These are phyloP conservation scores for Ceratobasidium sp. DNA, from an alignment of 1,284 basidiomycete species.

Conservation along the genomic window DNA sequence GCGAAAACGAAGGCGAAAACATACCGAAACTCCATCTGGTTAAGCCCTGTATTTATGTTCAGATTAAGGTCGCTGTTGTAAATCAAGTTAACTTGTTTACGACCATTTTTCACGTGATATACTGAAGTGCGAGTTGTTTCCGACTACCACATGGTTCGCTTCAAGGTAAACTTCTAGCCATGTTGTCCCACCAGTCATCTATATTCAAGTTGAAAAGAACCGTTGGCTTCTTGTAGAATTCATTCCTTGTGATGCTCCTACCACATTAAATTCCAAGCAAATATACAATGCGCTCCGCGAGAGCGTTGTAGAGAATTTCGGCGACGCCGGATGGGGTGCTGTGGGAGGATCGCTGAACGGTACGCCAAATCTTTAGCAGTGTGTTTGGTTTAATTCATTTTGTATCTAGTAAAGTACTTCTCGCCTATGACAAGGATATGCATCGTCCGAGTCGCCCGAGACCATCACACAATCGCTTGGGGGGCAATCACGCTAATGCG, in stretches of 20 bases:
- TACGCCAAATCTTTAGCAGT: slow-evolving; percentile 47
- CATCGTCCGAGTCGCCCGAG: slow-evolving; percentile 78
- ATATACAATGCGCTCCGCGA: slow-evolving; percentile 72
- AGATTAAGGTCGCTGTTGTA: neutral
- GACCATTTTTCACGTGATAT: neutral
- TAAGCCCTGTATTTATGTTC: neutral
- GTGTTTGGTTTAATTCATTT: neutral
- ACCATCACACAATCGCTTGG: slow-evolving; percentile 77
- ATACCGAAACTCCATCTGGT: neutral
- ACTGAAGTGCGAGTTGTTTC: neutral
- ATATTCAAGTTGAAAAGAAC: slow-evolving; percentile 57
- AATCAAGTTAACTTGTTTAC: neutral
- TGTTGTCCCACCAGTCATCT: neutral
- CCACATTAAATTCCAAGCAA: slow-evolving; percentile 60
- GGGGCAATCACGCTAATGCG: slow-evolving; percentile 71
- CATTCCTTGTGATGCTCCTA: slow-evolving; percentile 54
- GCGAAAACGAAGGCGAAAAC: slow-evolving; percentile 25
- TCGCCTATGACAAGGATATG: slow-evolving; percentile 77
- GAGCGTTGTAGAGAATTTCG: slow-evolving; percentile 74
- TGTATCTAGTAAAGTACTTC: slow-evolving; percentile 75
- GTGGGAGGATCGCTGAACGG: slow-evolving; percentile 71
- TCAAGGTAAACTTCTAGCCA: slow-evolving; percentile 60
- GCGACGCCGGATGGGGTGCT: slow-evolving; percentile 80
- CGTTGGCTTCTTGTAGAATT: slow-evolving; percentile 81
- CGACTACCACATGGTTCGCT: slow-evolving; percentile 59